These are phyloP conservation scores for Lentinula raphanica DNA, from an alignment of 768 basidiomycete genomes.

Conservation along the genomic window DNA sequence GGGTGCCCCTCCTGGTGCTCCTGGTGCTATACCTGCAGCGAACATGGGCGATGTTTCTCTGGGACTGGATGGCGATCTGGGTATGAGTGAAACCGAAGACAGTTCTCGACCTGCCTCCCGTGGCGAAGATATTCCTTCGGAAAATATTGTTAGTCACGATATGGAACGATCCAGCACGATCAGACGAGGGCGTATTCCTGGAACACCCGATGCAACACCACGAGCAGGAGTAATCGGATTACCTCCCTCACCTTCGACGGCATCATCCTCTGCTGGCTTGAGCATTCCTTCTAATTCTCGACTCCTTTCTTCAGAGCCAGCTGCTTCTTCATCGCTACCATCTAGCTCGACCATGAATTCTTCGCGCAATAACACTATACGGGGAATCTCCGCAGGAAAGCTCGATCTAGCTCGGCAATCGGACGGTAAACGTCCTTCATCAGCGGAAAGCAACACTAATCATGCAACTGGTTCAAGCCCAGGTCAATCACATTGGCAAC, in stretches of 20 bases:
- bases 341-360: background rate
- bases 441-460: background rate
- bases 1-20: conserved; percentile 87
- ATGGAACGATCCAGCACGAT: conserved; percentile 9
- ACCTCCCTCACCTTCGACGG: conserved; percentile 26
- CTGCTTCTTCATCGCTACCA: background rate
- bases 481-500: background rate
- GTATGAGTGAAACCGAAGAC: conserved; percentile 7
- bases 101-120: conserved; percentile 4
- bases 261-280: background rate
- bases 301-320: background rate
- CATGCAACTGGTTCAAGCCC: background rate
- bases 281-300: background rate
- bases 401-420: background rate
- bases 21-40: conserved; percentile 54
- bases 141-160: background rate
- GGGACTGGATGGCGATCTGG: conserved; percentile 15
- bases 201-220: conserved; percentile 54
- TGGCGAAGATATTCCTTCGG: background rate
- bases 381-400: background rate
- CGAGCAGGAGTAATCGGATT: conserved; percentile 55
- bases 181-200: conserved; percentile 25
- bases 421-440: background rate
- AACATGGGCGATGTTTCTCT: conserved; percentile 7
- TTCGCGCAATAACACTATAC: background rate